Evolutionary conservation across 2,329 filamentous ascomycete genomes (phyloP), one percentile per base, ranked within the genome.

Genomic region (Cyanodermella asteris): DNA sequence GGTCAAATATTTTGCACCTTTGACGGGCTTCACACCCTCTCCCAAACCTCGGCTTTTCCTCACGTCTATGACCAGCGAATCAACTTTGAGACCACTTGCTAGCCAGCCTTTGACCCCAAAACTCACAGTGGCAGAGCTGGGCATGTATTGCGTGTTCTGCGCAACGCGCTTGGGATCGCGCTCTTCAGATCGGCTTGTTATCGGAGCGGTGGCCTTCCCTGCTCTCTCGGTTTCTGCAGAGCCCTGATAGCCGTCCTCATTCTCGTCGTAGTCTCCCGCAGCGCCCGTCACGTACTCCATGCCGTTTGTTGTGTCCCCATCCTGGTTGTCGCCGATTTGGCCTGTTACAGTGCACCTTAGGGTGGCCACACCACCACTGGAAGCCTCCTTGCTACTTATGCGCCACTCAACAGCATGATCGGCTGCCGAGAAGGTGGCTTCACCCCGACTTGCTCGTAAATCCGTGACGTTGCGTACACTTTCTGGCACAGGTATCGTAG

Each of bases 1-100:
- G 36, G 82, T 93, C 38, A 97, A 46, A 49, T 97, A 97, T 51
- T 97, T 97, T 36, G 97, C 87, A 2, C 87, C 87, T 52, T 94
- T 97, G 50, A 91, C 94, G 13, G 87, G 87, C 50, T 81, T 90
- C 19, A 94, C 69, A 3, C 75, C 69, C 36, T 91, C 80, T 0
- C 80, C 80, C 22, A 97, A 41, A 0, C 87, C 87, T 29, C 72
- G 65, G 47, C 78, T 91, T 51, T 72, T 81, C 45, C 76, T 72
- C n/a, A 66, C 56, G 43, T 72, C 65, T 9, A 72, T 48, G n/a
- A 55, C 53, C 32, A 72, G 41, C 35, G 58, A 61, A 26, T 72
- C 66, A 2, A 72, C 67, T 31, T 57, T 63, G 36, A 72, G 56
- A 4, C 67, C 67, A 34, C 65, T 71, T 0, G 67, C 59, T 19